Percentiles rank a stretch among this genome's conserved stretches.
Conservation (phyloP, 2,329 filamentous ascomycete genomes). For the Neonectria sp. region DNA sequence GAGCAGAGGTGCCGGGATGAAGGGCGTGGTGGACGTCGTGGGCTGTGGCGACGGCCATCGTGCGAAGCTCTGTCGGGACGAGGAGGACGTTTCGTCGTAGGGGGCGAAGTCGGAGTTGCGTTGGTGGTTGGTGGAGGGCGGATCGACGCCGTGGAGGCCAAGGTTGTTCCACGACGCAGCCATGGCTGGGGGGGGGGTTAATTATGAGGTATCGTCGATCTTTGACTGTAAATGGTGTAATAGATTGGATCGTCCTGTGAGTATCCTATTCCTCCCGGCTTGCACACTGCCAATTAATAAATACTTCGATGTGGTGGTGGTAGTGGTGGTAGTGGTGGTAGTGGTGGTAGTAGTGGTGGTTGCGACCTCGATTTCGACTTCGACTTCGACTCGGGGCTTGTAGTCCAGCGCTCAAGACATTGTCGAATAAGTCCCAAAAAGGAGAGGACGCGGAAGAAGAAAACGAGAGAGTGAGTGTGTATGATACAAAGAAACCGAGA, state of each 20-base stretch:
- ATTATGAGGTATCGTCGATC: background rate
- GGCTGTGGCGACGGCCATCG: slow-evolving; percentile 41
- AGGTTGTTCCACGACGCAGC: slow-evolving; percentile 32
- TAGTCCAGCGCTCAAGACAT: slow-evolving; percentile 19
- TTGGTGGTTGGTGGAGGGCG: slow-evolving; percentile 14
- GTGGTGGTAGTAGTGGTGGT: too few relatives aligned
- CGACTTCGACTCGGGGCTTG: background rate
- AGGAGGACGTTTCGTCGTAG: slow-evolving; percentile 40
- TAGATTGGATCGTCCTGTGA: background rate
- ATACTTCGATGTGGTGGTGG: background rate
- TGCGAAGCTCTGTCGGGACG: slow-evolving; percentile 39
- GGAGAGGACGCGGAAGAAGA: background rate
- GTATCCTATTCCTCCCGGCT: slow-evolving; percentile 7
- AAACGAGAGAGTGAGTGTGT: slow-evolving; percentile 7
- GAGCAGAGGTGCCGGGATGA: slow-evolving; percentile 40
- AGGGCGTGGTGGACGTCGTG: slow-evolving; percentile 39
- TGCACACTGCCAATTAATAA: slow-evolving; percentile 4
- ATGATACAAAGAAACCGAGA: background rate
- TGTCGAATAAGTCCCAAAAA: slow-evolving; percentile 1
- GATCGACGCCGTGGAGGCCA: slow-evolving; percentile 31
- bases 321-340: too few relatives aligned
- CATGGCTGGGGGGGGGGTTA: slow-evolving; percentile 14
- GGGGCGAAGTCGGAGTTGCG: slow-evolving; percentile 17
- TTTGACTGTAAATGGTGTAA: background rate
- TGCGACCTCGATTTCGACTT: background rate